phyloP scores from a whole-genome alignment of 2,329 filamentous ascomycete genomes.

The Coniochaeta prunicola region DNA sequence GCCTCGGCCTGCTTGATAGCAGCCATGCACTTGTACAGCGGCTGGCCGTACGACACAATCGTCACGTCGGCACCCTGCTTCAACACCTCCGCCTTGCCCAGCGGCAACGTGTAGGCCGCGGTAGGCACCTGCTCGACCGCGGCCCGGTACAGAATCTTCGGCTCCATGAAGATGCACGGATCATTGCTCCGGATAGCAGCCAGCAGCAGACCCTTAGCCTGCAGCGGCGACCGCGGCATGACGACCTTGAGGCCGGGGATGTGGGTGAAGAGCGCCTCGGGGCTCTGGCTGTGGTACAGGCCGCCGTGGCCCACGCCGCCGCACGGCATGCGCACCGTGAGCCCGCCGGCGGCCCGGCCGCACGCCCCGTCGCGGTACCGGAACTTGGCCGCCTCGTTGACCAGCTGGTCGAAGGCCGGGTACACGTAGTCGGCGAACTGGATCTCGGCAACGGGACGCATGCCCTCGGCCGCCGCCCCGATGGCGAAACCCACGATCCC shows the following conservation, averaged over 20 bases:
- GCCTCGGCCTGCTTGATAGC: conserved; percentile 70
- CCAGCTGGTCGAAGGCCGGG: conserved; percentile 87
- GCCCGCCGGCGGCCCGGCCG: conserved; percentile 59
- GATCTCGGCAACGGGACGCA: conserved; percentile 89
- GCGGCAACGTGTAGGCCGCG: conserved; percentile 71
- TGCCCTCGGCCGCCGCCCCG: conserved; percentile 81
- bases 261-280: conserved; percentile 82
- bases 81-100: conserved; percentile 79
- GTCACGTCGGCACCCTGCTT: conserved; percentile 77
- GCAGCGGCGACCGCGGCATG: conserved; percentile 75
- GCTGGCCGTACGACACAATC: conserved; percentile 82
- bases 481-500: conserved; percentile 92
- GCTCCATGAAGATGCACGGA: conserved; percentile 88
- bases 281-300: conserved; percentile 82
- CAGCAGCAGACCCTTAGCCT: conserved; percentile 82
- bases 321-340: conserved; percentile 86
- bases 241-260: conserved; percentile 80
- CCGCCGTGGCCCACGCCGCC: conserved; percentile 86
- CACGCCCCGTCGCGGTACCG: conserved; percentile 63
- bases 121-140: conserved; percentile 87
- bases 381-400: conserved; percentile 88
- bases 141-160: conserved; percentile 86
- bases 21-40: conserved; percentile 73
- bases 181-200: conserved; percentile 74
- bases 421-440: conserved; percentile 95